A percentile compares a stretch with the other conserved stretches of the same genome.
These are phyloP conservation scores for Porcisia deanei DNA, from an alignment of 208 protist genomes.

Conservation along the genomic window DNA sequence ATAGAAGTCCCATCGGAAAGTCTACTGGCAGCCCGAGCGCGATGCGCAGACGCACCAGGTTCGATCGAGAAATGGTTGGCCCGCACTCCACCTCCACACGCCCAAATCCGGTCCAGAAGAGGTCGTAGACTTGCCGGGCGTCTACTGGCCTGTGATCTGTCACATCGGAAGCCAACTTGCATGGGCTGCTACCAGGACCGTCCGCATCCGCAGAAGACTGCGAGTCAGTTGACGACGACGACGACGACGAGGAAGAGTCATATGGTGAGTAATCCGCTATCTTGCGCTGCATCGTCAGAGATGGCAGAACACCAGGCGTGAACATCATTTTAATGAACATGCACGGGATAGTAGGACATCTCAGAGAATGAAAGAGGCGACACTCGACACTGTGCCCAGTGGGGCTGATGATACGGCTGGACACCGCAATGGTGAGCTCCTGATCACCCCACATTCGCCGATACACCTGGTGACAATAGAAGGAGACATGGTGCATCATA, in stretches of 20 bases:
- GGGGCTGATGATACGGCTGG: conserved; percentile 60
- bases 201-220: background rate
- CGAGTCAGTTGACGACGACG: background rate
- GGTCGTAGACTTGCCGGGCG: conserved; percentile 25
- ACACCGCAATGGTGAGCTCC: conserved; percentile 64
- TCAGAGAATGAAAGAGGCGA: conserved; percentile 63
- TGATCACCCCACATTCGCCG: conserved; percentile 41
- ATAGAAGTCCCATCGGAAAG: conserved; percentile 69
- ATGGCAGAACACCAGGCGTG: conserved; percentile 44
- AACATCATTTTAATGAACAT: conserved; percentile 73
- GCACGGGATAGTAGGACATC: conserved; percentile 41
- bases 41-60: conserved; percentile 37
- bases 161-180: background rate
- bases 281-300: conserved; percentile 38
- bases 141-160: conserved; percentile 15
- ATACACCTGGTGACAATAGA: conserved; percentile 47
- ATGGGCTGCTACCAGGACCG: background rate
- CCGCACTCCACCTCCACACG: conserved; percentile 76
- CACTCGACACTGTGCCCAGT: conserved; percentile 61
- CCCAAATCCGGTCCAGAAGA: conserved; percentile 73
- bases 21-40: conserved; percentile 44
- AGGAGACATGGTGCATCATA: conserved; percentile 62
- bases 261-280: conserved; percentile 31
- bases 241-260: conserved; percentile 7
- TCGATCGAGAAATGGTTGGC: conserved; percentile 48